Evolutionary conservation across 1,284 basidiomycete species (phyloP).

Genomic region (Tetrapyrgos nigripes): DNA sequence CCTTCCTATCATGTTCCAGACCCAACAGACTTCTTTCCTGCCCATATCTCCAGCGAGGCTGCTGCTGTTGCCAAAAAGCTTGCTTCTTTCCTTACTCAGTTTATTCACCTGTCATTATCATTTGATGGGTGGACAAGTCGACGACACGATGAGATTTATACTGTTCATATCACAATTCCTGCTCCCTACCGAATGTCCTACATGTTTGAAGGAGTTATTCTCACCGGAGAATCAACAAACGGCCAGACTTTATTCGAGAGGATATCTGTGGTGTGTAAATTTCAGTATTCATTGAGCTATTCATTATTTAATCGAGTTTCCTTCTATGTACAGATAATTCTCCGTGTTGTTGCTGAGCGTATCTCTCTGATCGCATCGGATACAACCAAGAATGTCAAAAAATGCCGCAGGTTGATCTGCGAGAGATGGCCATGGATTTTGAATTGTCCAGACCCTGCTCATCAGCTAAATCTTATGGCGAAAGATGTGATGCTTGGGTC

Average conservation of each 20-base stretch:
- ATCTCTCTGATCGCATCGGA: constrained; percentile 22
- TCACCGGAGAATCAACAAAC: constrained; percentile 7
- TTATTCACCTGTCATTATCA: constrained; percentile 18
- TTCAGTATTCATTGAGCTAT: no score
- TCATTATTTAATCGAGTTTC: no score
- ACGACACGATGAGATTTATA: constrained; percentile 21
- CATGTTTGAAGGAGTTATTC: constrained; percentile 16
- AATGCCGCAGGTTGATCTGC: constrained; percentile 12
- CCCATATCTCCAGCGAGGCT: constrained; percentile 13
- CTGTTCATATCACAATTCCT: constrained; percentile 19
- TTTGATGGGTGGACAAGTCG: constrained; percentile 21
- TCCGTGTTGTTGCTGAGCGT: constrained; percentile 8
- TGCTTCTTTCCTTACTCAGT: constrained; percentile 3
- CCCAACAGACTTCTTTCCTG: constrained; percentile 15
- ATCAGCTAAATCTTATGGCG: constrained; percentile 18
- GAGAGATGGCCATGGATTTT: constrained; percentile 22
- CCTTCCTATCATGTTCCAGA: constrained; percentile 16
- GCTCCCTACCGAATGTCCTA: constrained; percentile 17
- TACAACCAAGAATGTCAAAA: constrained; percentile 19
- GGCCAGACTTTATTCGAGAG: constrained; percentile 12
- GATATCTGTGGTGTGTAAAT: constrained; percentile 1
- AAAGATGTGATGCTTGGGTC: constrained; percentile 20
- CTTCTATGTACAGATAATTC: constrained; percentile 13
- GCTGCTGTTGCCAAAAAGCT: constrained; percentile 9
- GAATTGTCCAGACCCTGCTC: constrained; percentile 20